Conservation (phyloP, 164 flowering plant genomes). For the Magnolia sinica region DNA sequence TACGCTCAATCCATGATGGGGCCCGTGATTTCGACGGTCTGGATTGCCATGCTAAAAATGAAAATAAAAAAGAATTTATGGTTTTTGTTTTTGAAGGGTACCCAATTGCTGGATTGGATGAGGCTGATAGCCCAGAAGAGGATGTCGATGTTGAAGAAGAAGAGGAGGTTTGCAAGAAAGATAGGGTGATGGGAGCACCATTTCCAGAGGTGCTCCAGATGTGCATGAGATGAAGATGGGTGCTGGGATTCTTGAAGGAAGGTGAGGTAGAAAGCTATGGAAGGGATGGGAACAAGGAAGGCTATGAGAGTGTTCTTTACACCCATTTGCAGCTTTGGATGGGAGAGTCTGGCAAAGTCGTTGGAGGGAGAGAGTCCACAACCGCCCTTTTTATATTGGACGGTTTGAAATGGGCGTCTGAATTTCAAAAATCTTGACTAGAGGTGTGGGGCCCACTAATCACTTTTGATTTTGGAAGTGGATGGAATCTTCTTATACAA, state of each 20-base stretch:
- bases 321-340: slow-evolving; percentile 20
- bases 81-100: slow-evolving; percentile 13
- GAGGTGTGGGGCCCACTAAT: not conserved
- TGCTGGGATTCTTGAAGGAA: slow-evolving; percentile 42
- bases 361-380: not conserved
- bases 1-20: too few relatives aligned
- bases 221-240: not conserved
- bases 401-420: not conserved
- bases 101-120: slow-evolving; percentile 87
- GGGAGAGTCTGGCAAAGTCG: not conserved
- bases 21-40: too few relatives aligned
- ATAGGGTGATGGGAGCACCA: slow-evolving; percentile 86
- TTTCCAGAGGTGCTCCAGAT: slow-evolving; percentile 37
- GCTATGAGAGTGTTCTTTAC: slow-evolving; percentile 59
- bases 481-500: too few relatives aligned
- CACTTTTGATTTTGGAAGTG: too few relatives aligned
- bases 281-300: slow-evolving; percentile 67
- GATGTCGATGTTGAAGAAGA: slow-evolving; percentile 77
- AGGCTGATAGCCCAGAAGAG: slow-evolving; percentile 79
- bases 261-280: slow-evolving; percentile 61
- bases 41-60: too few relatives aligned
- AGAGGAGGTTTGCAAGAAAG: slow-evolving; percentile 62
- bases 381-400: not conserved
- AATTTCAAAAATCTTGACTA: not conserved
- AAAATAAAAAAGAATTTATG: not conserved